Evolutionary conservation across 2,329 filamentous ascomycete species (phyloP), one percentile per base, ranked within the genome.

Genomic region (Fusarium sarcochroum): DNA sequence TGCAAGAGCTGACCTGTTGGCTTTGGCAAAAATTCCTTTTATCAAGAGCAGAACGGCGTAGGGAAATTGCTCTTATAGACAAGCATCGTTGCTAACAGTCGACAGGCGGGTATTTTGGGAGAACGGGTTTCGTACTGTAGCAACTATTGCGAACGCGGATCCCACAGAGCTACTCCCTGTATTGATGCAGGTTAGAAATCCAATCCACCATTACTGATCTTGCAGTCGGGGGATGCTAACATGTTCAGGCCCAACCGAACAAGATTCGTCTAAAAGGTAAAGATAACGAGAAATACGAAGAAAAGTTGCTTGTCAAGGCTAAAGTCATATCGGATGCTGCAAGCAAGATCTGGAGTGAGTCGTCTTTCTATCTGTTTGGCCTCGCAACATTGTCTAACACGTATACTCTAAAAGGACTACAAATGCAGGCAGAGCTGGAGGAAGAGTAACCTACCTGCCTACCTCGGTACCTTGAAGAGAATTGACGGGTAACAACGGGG

Each of bases 1-100:
- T 1, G 92, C 91, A 1, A 87, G 87, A 60, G 85, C 89, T 1
- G 92, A 94, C 72, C 82, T 94, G 17, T 80, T 94, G 11, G 89
- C 89, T 5, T 83, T 94, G 74, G 87, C 91, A 3, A 88, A 90
- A 76, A 88, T 94, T 40, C 89, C 90, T 0, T 93, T 90, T 73
- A 86, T 94, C 70, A 94, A 94, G 77, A 93, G 91, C 73, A 87
- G 90, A 55, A 94, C 91, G 15, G 92, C 92, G 75, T 85, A 83
- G 53, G 83, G 75, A 13, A 15, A 30, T 40, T 35, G n/a, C 20
- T 18, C 44, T n/a, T 21, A 47, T 7, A 4, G 41, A 14, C 15
- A 32, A 10, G n/a, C n/a, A 44, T 14, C 7, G 34, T 18, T 47
- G 57, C 67, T 61, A 48, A 67, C 34, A 45, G 32, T 17, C 48